Percentiles rank a stretch among this genome's conserved stretches.
Evolutionary conservation across 148 eudicot species (phyloP).

Genomic region (Persicaria maculosa): DNA sequence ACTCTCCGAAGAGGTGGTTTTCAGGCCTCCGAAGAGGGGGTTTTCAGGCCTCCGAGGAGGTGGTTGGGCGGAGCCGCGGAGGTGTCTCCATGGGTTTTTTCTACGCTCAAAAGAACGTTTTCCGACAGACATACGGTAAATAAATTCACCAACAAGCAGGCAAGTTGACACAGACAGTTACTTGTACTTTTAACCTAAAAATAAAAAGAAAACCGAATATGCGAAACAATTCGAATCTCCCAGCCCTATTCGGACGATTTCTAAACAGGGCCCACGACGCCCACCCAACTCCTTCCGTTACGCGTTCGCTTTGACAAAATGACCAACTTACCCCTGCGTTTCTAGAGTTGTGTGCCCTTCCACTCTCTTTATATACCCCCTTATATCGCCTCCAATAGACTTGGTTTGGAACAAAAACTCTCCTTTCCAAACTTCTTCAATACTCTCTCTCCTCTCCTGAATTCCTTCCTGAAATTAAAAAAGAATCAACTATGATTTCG

Average conservation of each 20-base stretch:
- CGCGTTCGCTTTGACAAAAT: background rate
- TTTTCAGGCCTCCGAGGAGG: too few species aligned
- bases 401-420: slow-evolving; percentile 8
- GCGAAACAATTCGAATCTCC: slow-evolving; percentile 1
- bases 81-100: too few species aligned
- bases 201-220: background rate
- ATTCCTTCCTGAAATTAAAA: background rate
- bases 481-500: slow-evolving; percentile 2
- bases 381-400: background rate
- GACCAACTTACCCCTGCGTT: background rate
- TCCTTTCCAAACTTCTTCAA: slow-evolving; percentile 4
- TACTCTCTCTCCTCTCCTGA: background rate
- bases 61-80: too few species aligned
- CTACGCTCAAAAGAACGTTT: too few species aligned
- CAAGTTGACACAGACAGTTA: too few species aligned
- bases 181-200: too few species aligned
- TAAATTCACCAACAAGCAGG: too few species aligned
- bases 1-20: too few species aligned
- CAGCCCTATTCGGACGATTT: background rate
- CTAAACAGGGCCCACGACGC: background rate
- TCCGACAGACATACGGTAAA: too few species aligned
- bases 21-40: too few species aligned
- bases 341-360: background rate
- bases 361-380: background rate
- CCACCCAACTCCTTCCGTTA: background rate